phyloP scores from a whole-genome alignment of 768 basidiomycete genomes.

The Mycena rosella region DNA sequence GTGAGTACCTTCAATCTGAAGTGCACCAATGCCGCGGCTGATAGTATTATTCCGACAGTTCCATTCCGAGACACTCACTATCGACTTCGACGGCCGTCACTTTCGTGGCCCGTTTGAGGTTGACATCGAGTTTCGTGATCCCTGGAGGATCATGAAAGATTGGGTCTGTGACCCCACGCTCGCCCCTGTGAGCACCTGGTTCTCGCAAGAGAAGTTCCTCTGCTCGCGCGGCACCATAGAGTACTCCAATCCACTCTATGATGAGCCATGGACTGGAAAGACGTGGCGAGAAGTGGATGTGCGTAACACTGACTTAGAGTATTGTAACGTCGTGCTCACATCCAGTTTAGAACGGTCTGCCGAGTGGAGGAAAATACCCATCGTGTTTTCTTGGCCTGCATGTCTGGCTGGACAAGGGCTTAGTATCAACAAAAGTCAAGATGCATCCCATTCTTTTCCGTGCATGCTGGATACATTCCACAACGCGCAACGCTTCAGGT shows the following conservation, averaged over 20 bases:
- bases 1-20: constrained; percentile 6
- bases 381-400: constrained; percentile 32
- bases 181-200: constrained; percentile 27
- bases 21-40: too few relatives aligned
- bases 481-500: constrained; percentile 38
- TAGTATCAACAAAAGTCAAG: constrained; percentile 33
- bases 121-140: constrained; percentile 35
- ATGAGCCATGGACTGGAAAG: constrained; percentile 35
- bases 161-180: constrained; percentile 31
- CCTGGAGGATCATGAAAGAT: constrained; percentile 33
- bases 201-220: constrained; percentile 30
- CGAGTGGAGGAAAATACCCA: not conserved
- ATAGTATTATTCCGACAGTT: constrained; percentile 25
- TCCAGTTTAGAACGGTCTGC: constrained; percentile 1
- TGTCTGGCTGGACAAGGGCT: constrained; percentile 39
- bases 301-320: not conserved
- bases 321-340: too few relatives aligned
- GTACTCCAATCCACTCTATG: constrained; percentile 19
- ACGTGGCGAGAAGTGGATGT: constrained; percentile 37
- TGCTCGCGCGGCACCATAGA: constrained; percentile 23
- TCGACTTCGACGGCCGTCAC: constrained; percentile 19
- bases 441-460: constrained; percentile 39
- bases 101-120: constrained; percentile 15
- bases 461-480: constrained; percentile 28
- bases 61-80: not conserved